Percentiles rank a stretch among this genome's conserved stretches.
Conservation (phyloP, 2,329 filamentous ascomycete genomes). For the Ophiostoma quercus region DNA sequence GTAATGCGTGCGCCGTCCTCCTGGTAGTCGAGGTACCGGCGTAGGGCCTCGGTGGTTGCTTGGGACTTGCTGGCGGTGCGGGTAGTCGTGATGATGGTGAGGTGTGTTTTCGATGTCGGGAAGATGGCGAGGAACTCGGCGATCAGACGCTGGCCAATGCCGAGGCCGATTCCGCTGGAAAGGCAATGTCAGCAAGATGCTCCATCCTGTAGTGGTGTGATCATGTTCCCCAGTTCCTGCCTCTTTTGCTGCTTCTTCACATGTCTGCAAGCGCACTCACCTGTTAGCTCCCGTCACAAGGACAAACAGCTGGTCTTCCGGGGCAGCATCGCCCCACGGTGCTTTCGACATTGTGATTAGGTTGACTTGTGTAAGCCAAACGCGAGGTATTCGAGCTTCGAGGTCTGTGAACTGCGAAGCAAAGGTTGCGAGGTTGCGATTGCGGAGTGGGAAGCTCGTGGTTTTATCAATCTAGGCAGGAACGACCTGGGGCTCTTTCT, state of each 20-base stretch:
- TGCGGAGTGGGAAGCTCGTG: conserved; percentile 2
- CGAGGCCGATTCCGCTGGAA: conserved; percentile 75
- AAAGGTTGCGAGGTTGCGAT: not conserved
- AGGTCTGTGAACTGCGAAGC: not conserved
- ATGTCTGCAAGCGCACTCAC: conserved; percentile 41
- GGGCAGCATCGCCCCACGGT: conserved; percentile 36
- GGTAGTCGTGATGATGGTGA: conserved; percentile 79
- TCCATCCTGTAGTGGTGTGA: not conserved
- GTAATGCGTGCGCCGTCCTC: conserved; percentile 36
- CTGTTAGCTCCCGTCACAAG: conserved; percentile 84
- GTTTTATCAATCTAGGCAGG: not conserved
- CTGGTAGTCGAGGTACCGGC: conserved; percentile 50
- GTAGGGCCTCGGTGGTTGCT: conserved; percentile 62
- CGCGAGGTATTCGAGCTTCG: not conserved
- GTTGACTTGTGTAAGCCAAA: not conserved
- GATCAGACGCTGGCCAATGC: conserved; percentile 76
- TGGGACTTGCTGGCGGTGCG: conserved; percentile 68
- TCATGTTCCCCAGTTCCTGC: not conserved
- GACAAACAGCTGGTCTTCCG: conserved; percentile 52
- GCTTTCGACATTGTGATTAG: conserved; percentile 22
- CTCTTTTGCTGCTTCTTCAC: not conserved
- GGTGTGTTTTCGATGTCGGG: conserved; percentile 60
- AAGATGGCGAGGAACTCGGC: conserved; percentile 77
- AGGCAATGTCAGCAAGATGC: not conserved
- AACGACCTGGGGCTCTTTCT: conserved; percentile 1